Evolutionary conservation across 371 early-diverging fungal genomes (phyloP), one percentile per base, ranked within the genome.

Genomic region (Smittium culicis): DNA sequence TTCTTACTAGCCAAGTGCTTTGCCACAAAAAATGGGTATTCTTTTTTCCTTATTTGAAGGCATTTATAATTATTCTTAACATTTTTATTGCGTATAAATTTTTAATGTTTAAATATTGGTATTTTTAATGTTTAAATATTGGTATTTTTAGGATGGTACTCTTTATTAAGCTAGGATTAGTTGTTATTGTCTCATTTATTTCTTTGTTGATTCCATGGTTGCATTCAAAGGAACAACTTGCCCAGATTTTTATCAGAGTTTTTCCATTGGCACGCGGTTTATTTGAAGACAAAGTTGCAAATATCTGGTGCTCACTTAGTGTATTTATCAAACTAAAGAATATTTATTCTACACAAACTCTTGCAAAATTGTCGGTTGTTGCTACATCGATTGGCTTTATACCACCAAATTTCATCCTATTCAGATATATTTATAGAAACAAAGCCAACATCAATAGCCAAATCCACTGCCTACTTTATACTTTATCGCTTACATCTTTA

Each of bases 211-310:
- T 71, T 0, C 92, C 93, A 24, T 94, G 91, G 82, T 63, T 87
- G 34, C 65, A 67, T 2, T 82, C 86, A 0, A 8, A 82, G 11
- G 83, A 81, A 0, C 83, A 87, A 54, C 67, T 94, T 5, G 59
- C 74, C n/a, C 95, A 95, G 72, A 86, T 94, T 0, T 64, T 90
- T 2, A 74, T 79, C 35, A 85, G 98, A 8, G 79, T 97, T 1
- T 97, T 97, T 65, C 98, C 98, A 0, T 84, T 97, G 1, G 86
- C 87, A 3, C 86, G 98, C 33, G 98, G 98, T 0, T 79, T 97
- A 5, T 97, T 90, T 74, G 96, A 97, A 71, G 98, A 97, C 77
- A 97, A 97, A 74, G 96, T 97, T 0, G 96, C 94, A 35, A 96
- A 93, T 70, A 71, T 96, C 2, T 97, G 98, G 98, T 97, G 98